Evolutionary conservation across 2,329 filamentous ascomycete genomes (phyloP).

Genomic region (Parastagonospora nodorum): DNA sequence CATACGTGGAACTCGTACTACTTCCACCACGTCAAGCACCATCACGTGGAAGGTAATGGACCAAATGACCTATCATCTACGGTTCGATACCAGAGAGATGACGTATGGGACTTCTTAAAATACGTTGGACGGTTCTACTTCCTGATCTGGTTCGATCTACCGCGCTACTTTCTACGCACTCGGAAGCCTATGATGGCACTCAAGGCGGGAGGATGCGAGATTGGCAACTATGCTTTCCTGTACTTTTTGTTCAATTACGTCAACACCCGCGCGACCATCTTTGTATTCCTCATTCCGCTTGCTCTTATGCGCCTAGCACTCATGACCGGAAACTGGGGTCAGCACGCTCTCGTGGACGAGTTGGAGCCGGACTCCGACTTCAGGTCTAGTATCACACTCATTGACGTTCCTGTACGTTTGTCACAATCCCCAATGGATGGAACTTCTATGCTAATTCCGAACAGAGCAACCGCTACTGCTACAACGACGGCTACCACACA

Average conservation of each 20-base stretch:
- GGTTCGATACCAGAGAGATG: constrained; percentile 76
- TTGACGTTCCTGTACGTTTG: constrained; percentile 73
- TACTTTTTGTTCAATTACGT: constrained; percentile 54
- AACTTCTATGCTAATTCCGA: constrained; percentile 4
- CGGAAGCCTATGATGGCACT: constrained; percentile 60
- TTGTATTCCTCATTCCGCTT: constrained; percentile 70
- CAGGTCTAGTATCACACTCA: constrained; percentile 76
- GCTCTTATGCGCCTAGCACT: constrained; percentile 69
- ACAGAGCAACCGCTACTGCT: constrained; percentile 80
- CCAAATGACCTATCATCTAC: constrained; percentile 77
- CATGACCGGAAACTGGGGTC: constrained; percentile 85
- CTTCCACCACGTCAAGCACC: constrained; percentile 85
- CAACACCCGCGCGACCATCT: constrained; percentile 63
- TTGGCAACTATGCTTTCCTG: constrained; percentile 55
- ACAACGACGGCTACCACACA: constrained; percentile 83
- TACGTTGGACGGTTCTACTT: constrained; percentile 77
- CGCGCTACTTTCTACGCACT: constrained; percentile 72
- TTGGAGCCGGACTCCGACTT: constrained; percentile 77
- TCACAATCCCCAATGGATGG: too few relatives aligned
- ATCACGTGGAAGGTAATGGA: constrained; percentile 81
- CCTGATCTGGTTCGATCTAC: constrained; percentile 75
- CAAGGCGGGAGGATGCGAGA: constrained; percentile 66
- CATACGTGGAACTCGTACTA: constrained; percentile 87
- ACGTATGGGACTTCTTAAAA: constrained; percentile 66
- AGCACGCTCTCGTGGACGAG: constrained; percentile 80